Conservation (phyloP, 2,329 filamentous ascomycete genomes). For the Trichoderma atrobrunneum region DNA sequence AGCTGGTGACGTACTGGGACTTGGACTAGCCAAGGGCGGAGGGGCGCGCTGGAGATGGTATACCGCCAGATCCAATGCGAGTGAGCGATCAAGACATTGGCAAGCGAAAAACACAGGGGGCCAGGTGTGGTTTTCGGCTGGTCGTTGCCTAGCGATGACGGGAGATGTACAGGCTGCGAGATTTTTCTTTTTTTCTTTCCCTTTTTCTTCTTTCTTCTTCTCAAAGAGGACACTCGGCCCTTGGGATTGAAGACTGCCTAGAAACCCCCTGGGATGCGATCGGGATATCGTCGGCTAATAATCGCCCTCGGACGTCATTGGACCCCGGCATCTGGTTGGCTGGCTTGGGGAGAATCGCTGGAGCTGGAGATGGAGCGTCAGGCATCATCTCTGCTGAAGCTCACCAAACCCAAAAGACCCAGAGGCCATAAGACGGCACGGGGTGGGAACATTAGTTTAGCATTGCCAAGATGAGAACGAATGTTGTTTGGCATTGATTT, state of each 20-base stretch:
- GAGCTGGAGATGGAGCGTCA: not conserved
- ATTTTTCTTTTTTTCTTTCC: not conserved
- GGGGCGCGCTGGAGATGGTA: conserved; percentile 5
- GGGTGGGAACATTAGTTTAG: too few relatives aligned
- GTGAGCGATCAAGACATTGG: conserved; percentile 16
- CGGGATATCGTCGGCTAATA: conserved; percentile 15
- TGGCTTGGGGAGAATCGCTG: not conserved
- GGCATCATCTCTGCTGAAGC: conserved; percentile 9
- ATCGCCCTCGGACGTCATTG: not conserved
- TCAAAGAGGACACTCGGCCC: conserved; percentile 5
- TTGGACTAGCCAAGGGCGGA: conserved; percentile 13
- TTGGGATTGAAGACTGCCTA: conserved; percentile 13
- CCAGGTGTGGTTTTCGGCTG: not conserved
- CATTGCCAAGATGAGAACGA: too few relatives aligned
- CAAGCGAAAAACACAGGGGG: not conserved
- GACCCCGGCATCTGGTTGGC: not conserved
- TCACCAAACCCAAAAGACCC: not conserved
- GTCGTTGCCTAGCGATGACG: not conserved
- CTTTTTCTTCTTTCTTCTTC: not conserved
- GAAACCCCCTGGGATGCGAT: conserved; percentile 7
- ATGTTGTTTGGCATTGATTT: not conserved
- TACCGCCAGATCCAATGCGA: conserved; percentile 5
- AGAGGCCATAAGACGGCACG: not conserved
- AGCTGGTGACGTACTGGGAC: conserved; percentile 15
- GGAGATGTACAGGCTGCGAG: not conserved